Evolutionary conservation across 306 rosid species (phyloP).

Genomic region (Vachellia collinsii): DNA sequence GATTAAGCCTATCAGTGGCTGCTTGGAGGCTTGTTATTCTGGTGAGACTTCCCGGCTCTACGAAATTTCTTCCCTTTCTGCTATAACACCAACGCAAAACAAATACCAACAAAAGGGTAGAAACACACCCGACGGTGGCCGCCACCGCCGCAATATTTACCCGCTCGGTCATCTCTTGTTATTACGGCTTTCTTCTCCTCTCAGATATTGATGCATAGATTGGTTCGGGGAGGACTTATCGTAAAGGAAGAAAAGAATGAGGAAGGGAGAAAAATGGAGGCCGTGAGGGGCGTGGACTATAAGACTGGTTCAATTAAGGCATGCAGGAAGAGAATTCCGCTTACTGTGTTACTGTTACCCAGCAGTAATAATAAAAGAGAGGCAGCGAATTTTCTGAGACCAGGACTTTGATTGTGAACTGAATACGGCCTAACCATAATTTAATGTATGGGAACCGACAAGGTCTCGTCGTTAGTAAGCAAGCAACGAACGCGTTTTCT

Average conservation of each 20-base stretch:
- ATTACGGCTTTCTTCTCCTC: not conserved
- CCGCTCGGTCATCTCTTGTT: conserved; percentile 47
- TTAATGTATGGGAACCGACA: conserved; percentile 36
- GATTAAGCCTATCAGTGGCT: conserved; percentile 28
- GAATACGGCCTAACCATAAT: conserved; percentile 15
- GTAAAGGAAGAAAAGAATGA: conserved; percentile 22
- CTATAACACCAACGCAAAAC: conserved; percentile 37
- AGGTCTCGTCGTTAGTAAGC: not conserved
- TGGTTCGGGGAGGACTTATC: conserved; percentile 14
- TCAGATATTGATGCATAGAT: conserved; percentile 37
- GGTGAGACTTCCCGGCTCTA: conserved; percentile 34
- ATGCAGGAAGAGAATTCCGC: conserved; percentile 20
- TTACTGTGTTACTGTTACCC: not conserved
- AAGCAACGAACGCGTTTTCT: conserved; percentile 25
- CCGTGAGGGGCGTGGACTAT: conserved; percentile 57
- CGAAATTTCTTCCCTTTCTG: conserved; percentile 38
- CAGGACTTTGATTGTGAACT: conserved; percentile 12
- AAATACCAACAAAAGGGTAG: conserved; percentile 41
- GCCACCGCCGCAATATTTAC: conserved; percentile 46
- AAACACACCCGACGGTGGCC: conserved; percentile 48
- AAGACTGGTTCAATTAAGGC: conserved; percentile 73
- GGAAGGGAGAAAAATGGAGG: conserved; percentile 9
- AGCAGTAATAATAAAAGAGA: not conserved
- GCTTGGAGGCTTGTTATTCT: conserved; percentile 34
- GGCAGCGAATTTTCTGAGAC: conserved; percentile 17